Evolutionary conservation across 495 filamentous ascomycete species (phyloP).

Genomic region (Pyronema domesticum): DNA sequence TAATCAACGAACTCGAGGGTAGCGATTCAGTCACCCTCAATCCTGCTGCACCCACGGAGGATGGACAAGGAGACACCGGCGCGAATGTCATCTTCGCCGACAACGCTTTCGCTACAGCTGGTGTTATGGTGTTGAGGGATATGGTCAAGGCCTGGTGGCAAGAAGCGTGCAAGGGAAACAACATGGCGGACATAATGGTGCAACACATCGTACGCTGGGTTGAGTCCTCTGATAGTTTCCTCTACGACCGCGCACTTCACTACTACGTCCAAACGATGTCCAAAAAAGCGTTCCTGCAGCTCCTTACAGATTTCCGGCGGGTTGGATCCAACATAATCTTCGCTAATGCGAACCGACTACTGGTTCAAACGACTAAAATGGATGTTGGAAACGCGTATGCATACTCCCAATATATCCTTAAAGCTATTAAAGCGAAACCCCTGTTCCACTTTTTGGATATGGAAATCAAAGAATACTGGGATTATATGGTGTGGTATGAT

Average conservation of each 20-base stretch:
- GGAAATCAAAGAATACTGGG: constrained; percentile 98
- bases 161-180: constrained; percentile 76
- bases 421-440: constrained; percentile 85
- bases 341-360: constrained; percentile 69
- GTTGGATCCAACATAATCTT: constrained; percentile 90
- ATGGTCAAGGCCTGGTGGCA: constrained; percentile 99
- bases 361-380: constrained; percentile 88
- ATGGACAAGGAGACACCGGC: constrained; percentile 36
- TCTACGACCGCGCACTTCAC: constrained; percentile 90
- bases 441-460: constrained; percentile 95
- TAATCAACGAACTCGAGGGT: constrained; percentile 95
- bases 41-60: constrained; percentile 48
- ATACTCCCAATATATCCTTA: constrained; percentile 91
- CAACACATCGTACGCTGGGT: constrained; percentile 96
- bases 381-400: constrained; percentile 96
- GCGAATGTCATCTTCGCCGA: constrained; percentile 60
- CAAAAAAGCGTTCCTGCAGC: constrained; percentile 81
- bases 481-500: constrained; percentile 98
- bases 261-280: constrained; percentile 98
- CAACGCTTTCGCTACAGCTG: constrained; percentile 80
- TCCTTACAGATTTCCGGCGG: constrained; percentile 91
- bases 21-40: constrained; percentile 64
- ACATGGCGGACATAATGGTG: constrained; percentile 95
- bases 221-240: constrained; percentile 71
- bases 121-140: constrained; percentile 73